A percentile compares a stretch with the other conserved stretches of the same genome.
These are phyloP conservation scores for Microglena sp. DNA, from an alignment of 139 green algal species.

Conservation along the genomic window DNA sequence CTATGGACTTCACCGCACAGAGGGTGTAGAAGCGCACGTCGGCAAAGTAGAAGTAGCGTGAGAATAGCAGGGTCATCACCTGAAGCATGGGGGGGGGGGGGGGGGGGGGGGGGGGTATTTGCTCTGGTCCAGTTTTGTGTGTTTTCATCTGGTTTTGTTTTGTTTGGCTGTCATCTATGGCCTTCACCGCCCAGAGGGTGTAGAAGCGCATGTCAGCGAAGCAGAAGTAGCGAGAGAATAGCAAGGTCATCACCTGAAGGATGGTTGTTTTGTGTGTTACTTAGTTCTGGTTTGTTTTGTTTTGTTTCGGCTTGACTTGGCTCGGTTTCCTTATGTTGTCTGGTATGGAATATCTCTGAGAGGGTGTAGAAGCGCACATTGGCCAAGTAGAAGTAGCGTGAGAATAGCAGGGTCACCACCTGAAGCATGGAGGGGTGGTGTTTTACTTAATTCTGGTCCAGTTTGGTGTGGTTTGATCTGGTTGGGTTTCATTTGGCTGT, in stretches of 20 bases:
- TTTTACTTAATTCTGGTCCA: too few relatives aligned
- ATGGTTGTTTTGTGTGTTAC: background rate
- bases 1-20: constrained; percentile 12
- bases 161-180: too few relatives aligned
- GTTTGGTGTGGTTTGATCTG: too few relatives aligned
- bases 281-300: background rate
- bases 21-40: constrained; percentile 64
- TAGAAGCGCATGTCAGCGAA: constrained; percentile 57
- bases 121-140: too few relatives aligned
- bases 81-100: background rate
- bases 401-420: constrained; percentile 39
- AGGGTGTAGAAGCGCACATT: constrained; percentile 64
- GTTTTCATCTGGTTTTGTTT: too few relatives aligned
- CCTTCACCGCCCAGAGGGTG: constrained; percentile 30
- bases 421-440: background rate
- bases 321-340: too few relatives aligned
- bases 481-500: too few relatives aligned
- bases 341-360: constrained; percentile 4
- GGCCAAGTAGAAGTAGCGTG: constrained; percentile 33
- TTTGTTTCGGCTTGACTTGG: background rate
- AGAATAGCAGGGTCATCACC: constrained; percentile 41
- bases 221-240: constrained; percentile 43
- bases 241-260: constrained; percentile 27
- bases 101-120: background rate
- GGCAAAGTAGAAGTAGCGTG: constrained; percentile 33